A percentile compares a stretch with the other conserved stretches of the same genome.
These are phyloP conservation scores for Fraxinus platypoda DNA, from an alignment of 305 asterid genomes.

Conservation along the genomic window DNA sequence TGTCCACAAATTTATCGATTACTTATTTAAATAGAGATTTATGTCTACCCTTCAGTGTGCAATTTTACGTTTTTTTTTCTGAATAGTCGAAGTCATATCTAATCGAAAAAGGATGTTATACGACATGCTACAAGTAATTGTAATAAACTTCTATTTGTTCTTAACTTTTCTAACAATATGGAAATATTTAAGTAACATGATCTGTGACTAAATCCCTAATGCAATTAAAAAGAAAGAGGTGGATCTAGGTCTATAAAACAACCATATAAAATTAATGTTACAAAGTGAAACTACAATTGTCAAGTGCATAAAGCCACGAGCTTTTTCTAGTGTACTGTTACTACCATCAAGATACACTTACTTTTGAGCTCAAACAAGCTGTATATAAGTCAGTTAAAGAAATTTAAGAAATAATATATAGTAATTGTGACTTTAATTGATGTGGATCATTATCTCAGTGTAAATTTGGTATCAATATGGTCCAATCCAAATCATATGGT, in stretches of 20 bases:
- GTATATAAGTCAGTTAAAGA: not conserved
- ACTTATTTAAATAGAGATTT: not conserved
- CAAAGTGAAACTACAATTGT: not conserved
- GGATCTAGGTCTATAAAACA: not conserved
- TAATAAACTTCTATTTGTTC: not conserved
- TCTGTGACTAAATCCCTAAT: not conserved
- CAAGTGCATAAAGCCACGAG: not conserved
- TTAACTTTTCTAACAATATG: not conserved
- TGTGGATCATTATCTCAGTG: not conserved
- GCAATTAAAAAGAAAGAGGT: not conserved
- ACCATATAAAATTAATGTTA: not conserved
- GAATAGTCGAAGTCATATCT: too few relatives aligned
- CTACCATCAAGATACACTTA: not conserved
- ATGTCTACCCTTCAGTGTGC: not conserved
- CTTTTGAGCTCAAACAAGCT: not conserved
- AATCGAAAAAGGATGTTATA: too few relatives aligned
- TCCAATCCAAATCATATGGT: constrained; percentile 11
- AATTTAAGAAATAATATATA: not conserved
- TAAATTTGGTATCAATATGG: not conserved
- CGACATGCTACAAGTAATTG: not conserved
- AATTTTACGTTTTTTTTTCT: too few relatives aligned
- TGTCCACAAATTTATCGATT: not conserved
- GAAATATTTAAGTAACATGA: not conserved
- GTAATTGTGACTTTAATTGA: not conserved
- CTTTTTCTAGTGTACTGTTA: not conserved